Conservation (phyloP, 805 yeast genomes). For the Scheffersomyces stipitis region DNA sequence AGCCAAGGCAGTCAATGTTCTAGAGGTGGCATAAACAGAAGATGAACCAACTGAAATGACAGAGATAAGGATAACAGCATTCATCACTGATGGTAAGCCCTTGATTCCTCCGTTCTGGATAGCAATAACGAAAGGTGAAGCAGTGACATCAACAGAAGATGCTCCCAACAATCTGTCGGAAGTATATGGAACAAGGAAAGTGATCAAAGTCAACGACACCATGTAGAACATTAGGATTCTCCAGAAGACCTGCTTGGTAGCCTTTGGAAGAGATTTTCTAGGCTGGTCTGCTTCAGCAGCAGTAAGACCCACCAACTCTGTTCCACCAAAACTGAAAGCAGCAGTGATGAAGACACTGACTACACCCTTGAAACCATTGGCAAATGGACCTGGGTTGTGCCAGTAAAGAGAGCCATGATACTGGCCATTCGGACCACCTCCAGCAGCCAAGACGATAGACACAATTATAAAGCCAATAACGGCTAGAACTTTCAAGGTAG, state of each 20-base stretch:
- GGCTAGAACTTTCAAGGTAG: constrained; percentile 48
- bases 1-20: constrained; percentile 63
- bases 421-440: constrained; percentile 53
- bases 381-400: constrained; percentile 56
- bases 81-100: constrained; percentile 65
- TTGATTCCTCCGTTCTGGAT: constrained; percentile 60
- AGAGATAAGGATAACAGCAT: constrained; percentile 66
- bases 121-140: constrained; percentile 80
- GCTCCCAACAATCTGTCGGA: constrained; percentile 37
- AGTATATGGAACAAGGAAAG: constrained; percentile 24
- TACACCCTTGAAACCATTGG: constrained; percentile 46
- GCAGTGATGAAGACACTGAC: constrained; percentile 41
- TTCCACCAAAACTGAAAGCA: constrained; percentile 42
- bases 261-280: constrained; percentile 36
- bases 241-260: constrained; percentile 45
- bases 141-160: constrained; percentile 54
- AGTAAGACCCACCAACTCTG: constrained; percentile 42
- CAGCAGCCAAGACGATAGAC: constrained; percentile 49
- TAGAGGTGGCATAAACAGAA: constrained; percentile 67
- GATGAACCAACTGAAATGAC: constrained; percentile 73
- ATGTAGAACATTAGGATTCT: constrained; percentile 40
- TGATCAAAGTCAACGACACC: constrained; percentile 25
- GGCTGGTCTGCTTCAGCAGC: constrained; percentile 44
- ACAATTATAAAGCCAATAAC: constrained; percentile 48
- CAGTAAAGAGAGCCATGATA: constrained; percentile 52